Evolutionary conservation across 495 filamentous ascomycete genomes (phyloP), one percentile per base, ranked within the genome.

Genomic region (Penicillium manginii): DNA sequence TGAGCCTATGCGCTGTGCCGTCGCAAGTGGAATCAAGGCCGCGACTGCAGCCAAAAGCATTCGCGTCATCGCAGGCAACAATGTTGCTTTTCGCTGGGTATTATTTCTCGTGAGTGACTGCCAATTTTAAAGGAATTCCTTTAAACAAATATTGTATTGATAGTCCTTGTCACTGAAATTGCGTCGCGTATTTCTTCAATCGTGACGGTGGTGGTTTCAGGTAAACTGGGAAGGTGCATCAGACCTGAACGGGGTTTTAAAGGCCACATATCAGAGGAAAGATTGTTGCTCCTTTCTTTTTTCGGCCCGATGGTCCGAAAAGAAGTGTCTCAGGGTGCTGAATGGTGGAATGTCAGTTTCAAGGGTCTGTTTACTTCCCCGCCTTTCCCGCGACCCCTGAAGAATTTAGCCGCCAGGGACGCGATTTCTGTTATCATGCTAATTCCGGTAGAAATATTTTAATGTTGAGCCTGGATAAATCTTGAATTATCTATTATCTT

Each of bases 1-100:
- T 19, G 40, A 52, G 18, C 67, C 70, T 26, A 67, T 63, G 35
- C 66, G 61, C 35, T 73, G 70, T 0, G 63, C 61, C 11, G 58
- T 19, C 14, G 58, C 61, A 10, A 72, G 50, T 3, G 59, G 66
- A 17, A 67, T n/a, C 9, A 65, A 43, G 21, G 52, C 51, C 37
- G 57, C 58, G n/a, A 50, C 26, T 1, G 50, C 32, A 19, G 43
- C 18, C 6, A 59, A 37, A 1, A 50, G 10, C 4, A 12, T 23
- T 43, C 50, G 57, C n/a, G 22, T 50, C 57, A 59, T 59, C 15
- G 0, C 54, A 15, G 4, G 23, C 14, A 43, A 43, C 12, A 14
- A 12, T 14, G 9, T 3, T 37, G 35, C 15, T 8, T 37, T 14
- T 37, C 12, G 22, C n/a, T 17, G 19, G 26, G 5, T 29, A 29